phyloP scores from a whole-genome alignment of 1,284 basidiomycete genomes.

The Ceraceosorus guamensis region DNA sequence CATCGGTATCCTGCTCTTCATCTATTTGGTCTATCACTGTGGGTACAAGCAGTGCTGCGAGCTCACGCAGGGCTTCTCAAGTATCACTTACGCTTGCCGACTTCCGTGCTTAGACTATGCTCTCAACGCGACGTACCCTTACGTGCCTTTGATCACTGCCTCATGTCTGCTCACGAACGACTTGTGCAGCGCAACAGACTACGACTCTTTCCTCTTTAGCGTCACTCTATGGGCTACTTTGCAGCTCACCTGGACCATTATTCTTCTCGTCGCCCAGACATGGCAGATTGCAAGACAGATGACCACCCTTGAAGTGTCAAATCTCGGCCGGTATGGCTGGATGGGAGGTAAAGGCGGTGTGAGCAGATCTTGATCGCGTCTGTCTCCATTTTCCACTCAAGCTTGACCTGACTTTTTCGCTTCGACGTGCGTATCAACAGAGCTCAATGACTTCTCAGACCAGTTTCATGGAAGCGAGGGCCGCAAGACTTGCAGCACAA shows the following conservation, averaged over 20 bases:
- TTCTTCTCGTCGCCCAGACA: slow-evolving; percentile 75
- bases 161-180: slow-evolving; percentile 62
- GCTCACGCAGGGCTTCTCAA: not conserved
- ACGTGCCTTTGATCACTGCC: slow-evolving; percentile 31
- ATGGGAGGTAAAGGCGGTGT: slow-evolving; percentile 80
- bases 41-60: slow-evolving; percentile 44
- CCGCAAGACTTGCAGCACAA: slow-evolving; percentile 11
- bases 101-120: slow-evolving; percentile 4
- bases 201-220: slow-evolving; percentile 76
- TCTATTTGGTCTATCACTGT: slow-evolving; percentile 75
- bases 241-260: slow-evolving; percentile 83
- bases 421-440: not conserved
- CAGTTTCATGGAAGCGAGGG: slow-evolving; percentile 10
- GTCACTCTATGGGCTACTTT: slow-evolving; percentile 76
- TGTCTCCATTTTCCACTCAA: slow-evolving; percentile 17
- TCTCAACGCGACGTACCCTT: slow-evolving; percentile 17
- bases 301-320: slow-evolving; percentile 92
- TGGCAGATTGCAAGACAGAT: slow-evolving; percentile 91
- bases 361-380: slow-evolving; percentile 53
- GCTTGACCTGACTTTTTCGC: not conserved
- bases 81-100: not conserved
- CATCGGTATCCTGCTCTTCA: slow-evolving; percentile 68
- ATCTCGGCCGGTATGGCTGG: slow-evolving; percentile 87
- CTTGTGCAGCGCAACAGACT: slow-evolving; percentile 56
- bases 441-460: slow-evolving; percentile 8